These are phyloP conservation scores for Microsporum canis DNA, from an alignment of 2,329 filamentous ascomycete genomes.

Conservation along the genomic window DNA sequence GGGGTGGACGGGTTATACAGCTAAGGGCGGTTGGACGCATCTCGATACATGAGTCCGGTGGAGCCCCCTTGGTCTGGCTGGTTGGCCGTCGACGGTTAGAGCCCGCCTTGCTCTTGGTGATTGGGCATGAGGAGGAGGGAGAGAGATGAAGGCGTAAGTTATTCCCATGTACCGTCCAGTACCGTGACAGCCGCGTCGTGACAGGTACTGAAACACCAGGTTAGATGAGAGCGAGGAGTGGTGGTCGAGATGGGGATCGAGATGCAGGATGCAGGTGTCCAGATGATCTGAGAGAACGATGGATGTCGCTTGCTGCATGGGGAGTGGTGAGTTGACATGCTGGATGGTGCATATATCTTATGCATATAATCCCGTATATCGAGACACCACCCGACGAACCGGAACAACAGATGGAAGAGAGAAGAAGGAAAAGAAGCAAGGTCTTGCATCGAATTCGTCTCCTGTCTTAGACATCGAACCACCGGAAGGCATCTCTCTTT, in stretches of 20 bases:
- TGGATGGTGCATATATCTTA: not conserved
- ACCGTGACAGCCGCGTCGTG: constrained; percentile 2
- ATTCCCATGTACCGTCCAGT: not conserved
- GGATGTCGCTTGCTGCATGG: not conserved
- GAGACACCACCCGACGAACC: not conserved
- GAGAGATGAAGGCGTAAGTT: not conserved
- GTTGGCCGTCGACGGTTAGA: not conserved
- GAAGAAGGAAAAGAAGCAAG: constrained; percentile 7
- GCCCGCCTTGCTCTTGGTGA: not conserved
- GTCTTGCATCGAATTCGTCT: not conserved
- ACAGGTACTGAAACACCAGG: not conserved
- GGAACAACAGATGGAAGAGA: not conserved
- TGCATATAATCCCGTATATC: too few relatives aligned
- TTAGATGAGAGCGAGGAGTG: not conserved
- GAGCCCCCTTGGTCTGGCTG: not conserved
- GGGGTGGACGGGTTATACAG: not conserved
- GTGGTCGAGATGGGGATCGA: constrained; percentile 11
- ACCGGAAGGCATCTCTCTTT: not conserved
- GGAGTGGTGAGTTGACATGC: too few relatives aligned
- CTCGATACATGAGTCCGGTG: not conserved
- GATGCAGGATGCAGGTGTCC: not conserved
- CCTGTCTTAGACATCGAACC: not conserved
- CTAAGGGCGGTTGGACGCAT: not conserved
- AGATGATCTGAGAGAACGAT: not conserved
- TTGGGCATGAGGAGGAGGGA: not conserved